Conservation (phyloP, 2,329 filamentous ascomycete species). For the Aspergillus udagawae region DNA sequence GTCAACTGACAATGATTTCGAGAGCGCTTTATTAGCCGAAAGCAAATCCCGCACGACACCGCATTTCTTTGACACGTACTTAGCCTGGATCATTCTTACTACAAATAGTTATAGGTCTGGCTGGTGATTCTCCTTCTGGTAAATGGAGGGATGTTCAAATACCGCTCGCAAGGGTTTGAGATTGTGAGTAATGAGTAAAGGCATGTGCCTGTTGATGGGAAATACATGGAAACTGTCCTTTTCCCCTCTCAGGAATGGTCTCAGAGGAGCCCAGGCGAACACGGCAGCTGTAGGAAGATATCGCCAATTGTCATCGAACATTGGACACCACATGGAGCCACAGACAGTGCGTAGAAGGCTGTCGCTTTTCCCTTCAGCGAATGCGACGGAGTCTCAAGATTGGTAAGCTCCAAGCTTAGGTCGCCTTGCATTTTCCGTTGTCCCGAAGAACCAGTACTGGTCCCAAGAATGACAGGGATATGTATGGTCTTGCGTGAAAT, state of each 20-base stretch:
- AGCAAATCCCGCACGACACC: neutral
- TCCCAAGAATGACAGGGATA: neutral
- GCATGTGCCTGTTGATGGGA: neutral
- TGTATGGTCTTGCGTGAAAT: neutral
- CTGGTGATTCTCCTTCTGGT: neutral
- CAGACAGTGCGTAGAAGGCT: neutral
- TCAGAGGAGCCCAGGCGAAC: neutral
- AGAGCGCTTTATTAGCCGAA: neutral
- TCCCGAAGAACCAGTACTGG: neutral
- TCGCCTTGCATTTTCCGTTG: neutral
- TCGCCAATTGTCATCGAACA: neutral
- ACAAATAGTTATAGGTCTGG: neutral
- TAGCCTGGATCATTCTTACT: neutral
- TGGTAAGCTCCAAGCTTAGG: no score
- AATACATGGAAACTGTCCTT: neutral
- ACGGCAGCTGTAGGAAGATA: neutral
- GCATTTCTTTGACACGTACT: neutral
- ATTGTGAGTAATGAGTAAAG: neutral
- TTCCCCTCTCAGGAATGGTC: neutral
- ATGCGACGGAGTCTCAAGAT: no score
- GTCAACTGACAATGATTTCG: neutral
- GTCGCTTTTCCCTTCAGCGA: neutral
- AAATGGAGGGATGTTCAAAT: neutral
- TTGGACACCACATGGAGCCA: neutral
- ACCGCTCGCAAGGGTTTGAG: neutral